Conservation (phyloP, 352 stramenopile species). For the Pythium guiyangense region DNA sequence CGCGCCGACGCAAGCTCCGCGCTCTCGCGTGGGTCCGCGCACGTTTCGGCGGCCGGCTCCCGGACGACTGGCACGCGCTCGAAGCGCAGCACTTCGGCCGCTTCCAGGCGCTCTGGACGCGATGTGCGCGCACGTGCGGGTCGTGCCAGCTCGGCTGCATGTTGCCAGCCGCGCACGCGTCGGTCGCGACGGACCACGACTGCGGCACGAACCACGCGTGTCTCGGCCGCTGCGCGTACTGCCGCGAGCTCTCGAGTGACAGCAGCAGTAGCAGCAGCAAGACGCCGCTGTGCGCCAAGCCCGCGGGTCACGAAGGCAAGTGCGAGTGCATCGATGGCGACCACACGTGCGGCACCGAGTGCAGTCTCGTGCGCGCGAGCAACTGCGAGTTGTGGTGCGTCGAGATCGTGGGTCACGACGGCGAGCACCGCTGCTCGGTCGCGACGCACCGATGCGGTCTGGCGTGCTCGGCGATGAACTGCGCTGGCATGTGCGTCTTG, state of each 20-base stretch:
- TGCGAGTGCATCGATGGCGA: constrained; percentile 60
- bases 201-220: too few relatives aligned
- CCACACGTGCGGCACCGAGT: constrained; percentile 56
- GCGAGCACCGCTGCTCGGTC: constrained; percentile 51
- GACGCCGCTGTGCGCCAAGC: constrained; percentile 38
- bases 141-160: too few relatives aligned
- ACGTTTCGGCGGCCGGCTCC: constrained; percentile 28
- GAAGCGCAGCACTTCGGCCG: constrained; percentile 41
- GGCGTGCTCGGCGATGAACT: constrained; percentile 38
- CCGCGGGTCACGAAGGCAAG: constrained; percentile 54
- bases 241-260: constrained; percentile 9
- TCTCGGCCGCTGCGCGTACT: too few relatives aligned
- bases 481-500: constrained; percentile 38
- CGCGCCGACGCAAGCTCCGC: constrained; percentile 49
- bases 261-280: constrained; percentile 8
- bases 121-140: too few relatives aligned
- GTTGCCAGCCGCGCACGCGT: too few relatives aligned
- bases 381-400: constrained; percentile 56
- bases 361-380: constrained; percentile 27
- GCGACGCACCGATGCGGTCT: constrained; percentile 50
- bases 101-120: constrained; percentile 43
- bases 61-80: constrained; percentile 39
- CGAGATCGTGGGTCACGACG: constrained; percentile 33
- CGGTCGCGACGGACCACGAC: too few relatives aligned
- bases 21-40: constrained; percentile 38